Evolutionary conservation across 495 filamentous ascomycete genomes (phyloP).

Genomic region (Penicillium paxilli): DNA sequence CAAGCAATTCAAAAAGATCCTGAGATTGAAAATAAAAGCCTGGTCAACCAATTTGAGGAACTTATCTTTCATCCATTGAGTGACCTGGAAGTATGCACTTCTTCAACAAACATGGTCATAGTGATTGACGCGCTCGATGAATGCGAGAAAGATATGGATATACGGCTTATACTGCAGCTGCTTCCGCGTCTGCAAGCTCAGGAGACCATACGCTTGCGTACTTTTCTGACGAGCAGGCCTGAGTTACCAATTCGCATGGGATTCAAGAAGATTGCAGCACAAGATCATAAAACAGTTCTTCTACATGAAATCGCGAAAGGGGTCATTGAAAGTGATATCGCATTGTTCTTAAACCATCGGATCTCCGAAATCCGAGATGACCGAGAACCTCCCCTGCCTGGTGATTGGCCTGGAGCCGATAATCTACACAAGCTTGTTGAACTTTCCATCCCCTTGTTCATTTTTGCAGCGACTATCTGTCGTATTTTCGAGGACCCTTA

Average conservation of each 20-base stretch:
- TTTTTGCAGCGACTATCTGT: constrained; percentile 30
- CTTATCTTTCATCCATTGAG: background rate
- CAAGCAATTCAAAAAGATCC: background rate
- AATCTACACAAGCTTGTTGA: constrained; percentile 4
- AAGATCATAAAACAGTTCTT: constrained; percentile 3
- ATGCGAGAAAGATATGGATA: background rate
- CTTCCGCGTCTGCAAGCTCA: background rate
- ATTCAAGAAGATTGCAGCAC: constrained; percentile 4
- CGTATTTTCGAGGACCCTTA: constrained; percentile 17
- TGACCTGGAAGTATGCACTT: background rate
- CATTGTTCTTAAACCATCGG: constrained; percentile 15
- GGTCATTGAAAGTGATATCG: constrained; percentile 26
- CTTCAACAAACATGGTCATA: background rate
- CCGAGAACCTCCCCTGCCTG: background rate
- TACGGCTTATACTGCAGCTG: background rate
- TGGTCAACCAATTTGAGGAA: background rate
- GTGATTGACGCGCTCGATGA: background rate
- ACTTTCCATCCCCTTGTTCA: constrained; percentile 29
- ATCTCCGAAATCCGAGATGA: constrained; percentile 16
- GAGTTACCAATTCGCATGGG: constrained; percentile 40
- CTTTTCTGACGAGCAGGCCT: constrained; percentile 44
- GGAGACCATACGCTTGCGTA: background rate
- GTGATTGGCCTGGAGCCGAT: constrained; percentile 39
- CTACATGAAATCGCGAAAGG: background rate
- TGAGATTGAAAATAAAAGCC: background rate